These are phyloP conservation scores for Boletus smithii DNA, from an alignment of 1,284 basidiomycete genomes.

Conservation along the genomic window DNA sequence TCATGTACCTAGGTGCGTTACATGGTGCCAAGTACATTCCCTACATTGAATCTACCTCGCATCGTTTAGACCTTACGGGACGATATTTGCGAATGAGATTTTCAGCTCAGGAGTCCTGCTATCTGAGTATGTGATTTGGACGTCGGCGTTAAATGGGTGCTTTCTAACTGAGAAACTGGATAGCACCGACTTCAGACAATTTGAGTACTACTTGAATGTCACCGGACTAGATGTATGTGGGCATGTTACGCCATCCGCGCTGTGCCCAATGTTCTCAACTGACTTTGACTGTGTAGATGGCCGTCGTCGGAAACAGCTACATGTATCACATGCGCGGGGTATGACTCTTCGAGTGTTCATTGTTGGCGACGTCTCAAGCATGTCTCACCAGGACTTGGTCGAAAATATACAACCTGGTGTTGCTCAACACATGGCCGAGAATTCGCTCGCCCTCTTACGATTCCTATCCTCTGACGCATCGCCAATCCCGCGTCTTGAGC, in stretches of 20 bases:
- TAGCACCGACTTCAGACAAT: conserved; percentile 93
- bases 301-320: conserved; percentile 90
- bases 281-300: conserved; percentile 62
- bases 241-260: not conserved
- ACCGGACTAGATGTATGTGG: conserved; percentile 78
- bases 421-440: conserved; percentile 90
- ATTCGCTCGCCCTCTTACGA: conserved; percentile 78
- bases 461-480: conserved; percentile 73
- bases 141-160: conserved; percentile 6
- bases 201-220: conserved; percentile 86
- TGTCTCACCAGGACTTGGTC: conserved; percentile 60
- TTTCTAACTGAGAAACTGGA: conserved; percentile 1
- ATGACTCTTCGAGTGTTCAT: conserved; percentile 4
- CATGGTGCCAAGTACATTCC: not conserved
- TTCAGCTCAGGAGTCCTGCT: conserved; percentile 91
- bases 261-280: not conserved
- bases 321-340: conserved; percentile 87
- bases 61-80: conserved; percentile 73
- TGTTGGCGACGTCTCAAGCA: conserved; percentile 11
- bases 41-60: not conserved
- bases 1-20: conserved; percentile 66
- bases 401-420: conserved; percentile 81
- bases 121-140: conserved; percentile 65
- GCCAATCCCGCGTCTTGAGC: conserved; percentile 57
- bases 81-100: conserved; percentile 89